A percentile compares a stretch with the other conserved stretches of the same genome.
These are phyloP conservation scores for Leptosphaerulina australis DNA, from an alignment of 2,329 filamentous ascomycete genomes.

Conservation along the genomic window DNA sequence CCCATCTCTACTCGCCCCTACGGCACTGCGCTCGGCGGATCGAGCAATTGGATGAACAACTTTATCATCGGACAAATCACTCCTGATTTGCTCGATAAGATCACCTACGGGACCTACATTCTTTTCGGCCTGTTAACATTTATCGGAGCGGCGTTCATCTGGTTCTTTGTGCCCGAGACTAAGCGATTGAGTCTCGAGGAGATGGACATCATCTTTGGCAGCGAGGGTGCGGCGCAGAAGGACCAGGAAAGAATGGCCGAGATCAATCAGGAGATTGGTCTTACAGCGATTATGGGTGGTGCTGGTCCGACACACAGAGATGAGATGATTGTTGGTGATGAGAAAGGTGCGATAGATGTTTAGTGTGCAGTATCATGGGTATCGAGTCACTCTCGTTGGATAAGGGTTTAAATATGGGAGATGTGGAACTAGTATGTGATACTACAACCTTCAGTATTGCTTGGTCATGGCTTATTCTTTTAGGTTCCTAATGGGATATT, in stretches of 20 bases:
- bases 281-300: slow-evolving; percentile 49
- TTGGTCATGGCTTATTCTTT: background rate
- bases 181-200: slow-evolving; percentile 61
- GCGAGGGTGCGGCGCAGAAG: slow-evolving; percentile 67
- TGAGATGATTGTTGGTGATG: slow-evolving; percentile 19
- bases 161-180: slow-evolving; percentile 60
- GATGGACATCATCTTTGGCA: slow-evolving; percentile 71
- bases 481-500: background rate
- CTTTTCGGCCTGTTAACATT: slow-evolving; percentile 71
- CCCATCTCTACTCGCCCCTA: slow-evolving; percentile 71
- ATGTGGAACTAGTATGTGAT: background rate
- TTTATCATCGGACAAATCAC: slow-evolving; percentile 72
- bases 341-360: slow-evolving; percentile 18
- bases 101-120: slow-evolving; percentile 74
- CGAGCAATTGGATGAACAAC: slow-evolving; percentile 58
- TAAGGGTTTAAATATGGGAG: background rate
- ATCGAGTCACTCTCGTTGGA: too few relatives aligned
- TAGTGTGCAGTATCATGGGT: too few relatives aligned
- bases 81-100: slow-evolving; percentile 67
- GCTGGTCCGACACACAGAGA: slow-evolving; percentile 8
- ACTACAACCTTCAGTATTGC: background rate
- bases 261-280: slow-evolving; percentile 72
- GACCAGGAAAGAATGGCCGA: slow-evolving; percentile 73
- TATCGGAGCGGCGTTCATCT: slow-evolving; percentile 63
- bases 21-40: slow-evolving; percentile 70